phyloP scores from a whole-genome alignment of 768 basidiomycete genomes.

The Lyophyllum shimeji region DNA sequence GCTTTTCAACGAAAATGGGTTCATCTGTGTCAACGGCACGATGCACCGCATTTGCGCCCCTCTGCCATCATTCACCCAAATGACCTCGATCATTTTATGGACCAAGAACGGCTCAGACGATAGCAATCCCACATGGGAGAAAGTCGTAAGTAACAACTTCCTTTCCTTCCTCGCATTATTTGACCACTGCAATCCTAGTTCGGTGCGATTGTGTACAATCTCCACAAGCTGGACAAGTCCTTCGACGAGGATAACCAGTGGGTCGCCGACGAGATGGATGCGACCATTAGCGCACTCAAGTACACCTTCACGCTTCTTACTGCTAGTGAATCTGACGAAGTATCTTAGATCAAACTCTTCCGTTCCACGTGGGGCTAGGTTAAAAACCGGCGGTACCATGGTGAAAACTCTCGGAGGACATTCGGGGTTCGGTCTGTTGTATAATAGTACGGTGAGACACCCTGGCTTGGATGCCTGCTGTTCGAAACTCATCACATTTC shows the following conservation, averaged over 20 bases:
- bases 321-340: too few relatives aligned
- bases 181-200: not conserved
- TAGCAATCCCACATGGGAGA: not conserved
- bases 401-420: too few relatives aligned
- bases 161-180: not conserved
- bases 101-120: not conserved
- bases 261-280: not conserved
- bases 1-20: too few relatives aligned
- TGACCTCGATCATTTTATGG: not conserved
- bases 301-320: not conserved
- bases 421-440: too few relatives aligned
- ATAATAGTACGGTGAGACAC: too few relatives aligned
- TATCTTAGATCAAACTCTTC: too few relatives aligned
- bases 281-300: not conserved
- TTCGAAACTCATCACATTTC: too few relatives aligned
- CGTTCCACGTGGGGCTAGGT: too few relatives aligned
- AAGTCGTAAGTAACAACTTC: not conserved
- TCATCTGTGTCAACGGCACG: too few relatives aligned
- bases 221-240: not conserved
- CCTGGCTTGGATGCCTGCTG: too few relatives aligned
- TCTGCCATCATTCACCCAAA: too few relatives aligned
- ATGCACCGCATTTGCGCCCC: not conserved
- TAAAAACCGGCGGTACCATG: too few relatives aligned
- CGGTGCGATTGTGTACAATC: constrained; percentile 21
- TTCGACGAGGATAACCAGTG: not conserved